A percentile compares a stretch with the other conserved stretches of the same genome.
These are phyloP conservation scores for Candida sp. DNA, from an alignment of 1,139 yeast genomes.

Conservation along the genomic window DNA sequence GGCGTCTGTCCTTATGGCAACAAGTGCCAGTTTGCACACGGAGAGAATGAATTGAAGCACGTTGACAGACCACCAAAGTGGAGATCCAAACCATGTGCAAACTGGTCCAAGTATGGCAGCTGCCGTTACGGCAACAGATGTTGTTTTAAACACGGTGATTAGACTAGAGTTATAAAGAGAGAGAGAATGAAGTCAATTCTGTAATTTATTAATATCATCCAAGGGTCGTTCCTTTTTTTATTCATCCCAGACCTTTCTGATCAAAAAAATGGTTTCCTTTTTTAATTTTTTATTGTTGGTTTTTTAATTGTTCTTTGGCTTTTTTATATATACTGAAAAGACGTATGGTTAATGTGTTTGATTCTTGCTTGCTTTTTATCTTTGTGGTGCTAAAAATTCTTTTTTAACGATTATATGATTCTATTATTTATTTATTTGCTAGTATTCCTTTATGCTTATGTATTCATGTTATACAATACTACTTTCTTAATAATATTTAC, in stretches of 20 bases:
- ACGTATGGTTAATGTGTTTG: not conserved
- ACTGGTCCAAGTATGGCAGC: slow-evolving; percentile 82
- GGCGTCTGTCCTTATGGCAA: slow-evolving; percentile 87
- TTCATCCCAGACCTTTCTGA: not conserved
- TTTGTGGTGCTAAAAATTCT: not conserved
- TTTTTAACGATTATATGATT: slow-evolving; percentile 2
- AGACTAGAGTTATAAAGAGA: slow-evolving; percentile 3
- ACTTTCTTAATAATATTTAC: not conserved
- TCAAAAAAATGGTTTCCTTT: not conserved
- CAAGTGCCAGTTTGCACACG: slow-evolving; percentile 97
- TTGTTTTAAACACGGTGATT: slow-evolving; percentile 80
- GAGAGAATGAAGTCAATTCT: not conserved
- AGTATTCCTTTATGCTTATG: not conserved
- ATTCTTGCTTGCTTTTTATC: not conserved
- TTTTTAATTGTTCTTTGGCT: not conserved
- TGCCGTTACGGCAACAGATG: slow-evolving; percentile 94
- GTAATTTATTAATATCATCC: slow-evolving; percentile 1
- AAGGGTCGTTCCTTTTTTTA: not conserved
- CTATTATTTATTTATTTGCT: slow-evolving; percentile 3
- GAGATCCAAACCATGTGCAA: slow-evolving; percentile 91
- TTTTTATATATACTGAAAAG: not conserved
- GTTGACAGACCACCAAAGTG: slow-evolving; percentile 84
- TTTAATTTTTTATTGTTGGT: not conserved
- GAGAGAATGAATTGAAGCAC: slow-evolving; percentile 71
- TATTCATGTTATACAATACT: slow-evolving; percentile 1